These are phyloP conservation scores for Saprolegnia diclina DNA, from an alignment of 352 stramenopile genomes.

Conservation along the genomic window DNA sequence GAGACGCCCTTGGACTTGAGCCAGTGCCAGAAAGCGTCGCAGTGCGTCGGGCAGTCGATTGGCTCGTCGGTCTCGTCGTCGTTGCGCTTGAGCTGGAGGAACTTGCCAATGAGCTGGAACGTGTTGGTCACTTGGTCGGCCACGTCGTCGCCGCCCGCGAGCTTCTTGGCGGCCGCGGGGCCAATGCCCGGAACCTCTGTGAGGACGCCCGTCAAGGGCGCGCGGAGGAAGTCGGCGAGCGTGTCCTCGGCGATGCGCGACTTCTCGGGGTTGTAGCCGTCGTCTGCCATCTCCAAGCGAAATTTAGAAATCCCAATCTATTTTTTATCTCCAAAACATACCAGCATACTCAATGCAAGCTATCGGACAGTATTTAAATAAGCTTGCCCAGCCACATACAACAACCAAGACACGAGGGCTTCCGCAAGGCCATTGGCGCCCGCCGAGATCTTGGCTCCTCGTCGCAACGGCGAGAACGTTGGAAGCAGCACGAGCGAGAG, in stretches of 20 bases:
- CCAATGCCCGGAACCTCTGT: conserved; percentile 94
- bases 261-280: conserved; percentile 89
- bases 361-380: no score
- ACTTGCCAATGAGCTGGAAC: conserved; percentile 97
- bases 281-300: conserved; percentile 38
- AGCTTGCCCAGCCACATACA: no score
- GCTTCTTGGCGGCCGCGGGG: conserved; percentile 80
- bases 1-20: conserved; percentile 94
- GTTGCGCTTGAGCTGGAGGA: conserved; percentile 82
- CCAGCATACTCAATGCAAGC: no score
- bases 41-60: conserved; percentile 92
- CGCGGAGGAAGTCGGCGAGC: conserved; percentile 89
- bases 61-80: conserved; percentile 86
- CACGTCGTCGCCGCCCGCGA: conserved; percentile 70
- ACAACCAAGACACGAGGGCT: no score
- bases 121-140: conserved; percentile 92
- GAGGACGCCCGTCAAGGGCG: conserved; percentile 87
- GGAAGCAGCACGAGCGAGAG: no score
- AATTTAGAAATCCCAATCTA: no score
- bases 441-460: no score
- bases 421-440: no score
- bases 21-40: conserved; percentile 96
- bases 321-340: no score
- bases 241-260: conserved; percentile 88
- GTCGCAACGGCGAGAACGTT: no score